phyloP scores from a whole-genome alignment of 306 rosid species.

The Gleditsia sinensis region DNA sequence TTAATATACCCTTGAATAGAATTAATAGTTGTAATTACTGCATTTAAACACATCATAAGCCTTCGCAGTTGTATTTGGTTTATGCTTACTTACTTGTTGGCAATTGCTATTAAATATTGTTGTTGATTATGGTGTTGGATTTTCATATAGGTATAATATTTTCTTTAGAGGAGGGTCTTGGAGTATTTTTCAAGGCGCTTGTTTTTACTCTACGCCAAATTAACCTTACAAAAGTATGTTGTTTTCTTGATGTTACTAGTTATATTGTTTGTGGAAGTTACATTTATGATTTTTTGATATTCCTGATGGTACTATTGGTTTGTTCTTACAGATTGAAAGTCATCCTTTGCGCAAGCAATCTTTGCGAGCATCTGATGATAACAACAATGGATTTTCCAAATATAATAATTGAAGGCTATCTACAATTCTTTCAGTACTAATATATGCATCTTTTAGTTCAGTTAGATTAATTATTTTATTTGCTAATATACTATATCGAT shows the following conservation, averaged over 20 bases:
- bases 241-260: conserved; percentile 2
- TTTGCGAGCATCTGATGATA: conserved; percentile 64
- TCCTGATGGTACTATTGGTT: conserved; percentile 34
- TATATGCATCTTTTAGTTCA: conserved; percentile 3
- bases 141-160: conserved; percentile 90
- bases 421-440: conserved; percentile 2
- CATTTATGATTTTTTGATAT: conserved; percentile 9
- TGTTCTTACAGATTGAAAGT: conserved; percentile 72
- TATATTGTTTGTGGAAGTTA: conserved; percentile 10
- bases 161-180: conserved; percentile 94
- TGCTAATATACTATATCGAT: conserved; percentile 7
- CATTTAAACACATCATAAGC: neutral
- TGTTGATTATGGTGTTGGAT: conserved; percentile 29
- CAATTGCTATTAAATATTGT: neutral
- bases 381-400: conserved; percentile 56
- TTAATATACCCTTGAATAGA: conserved; percentile 59
- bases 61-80: conserved; percentile 4
- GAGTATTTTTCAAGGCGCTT: conserved; percentile 91
- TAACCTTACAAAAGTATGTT: conserved; percentile 76
- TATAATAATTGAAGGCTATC: conserved; percentile 43
- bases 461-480: neutral
- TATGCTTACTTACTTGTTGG: conserved; percentile 16
- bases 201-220: conserved; percentile 88
- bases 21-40: conserved; percentile 16
- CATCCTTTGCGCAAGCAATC: conserved; percentile 86